Evolutionary conservation across 2,329 filamentous ascomycete genomes (phyloP).

Genomic region (Aspergillus carbonarius): DNA sequence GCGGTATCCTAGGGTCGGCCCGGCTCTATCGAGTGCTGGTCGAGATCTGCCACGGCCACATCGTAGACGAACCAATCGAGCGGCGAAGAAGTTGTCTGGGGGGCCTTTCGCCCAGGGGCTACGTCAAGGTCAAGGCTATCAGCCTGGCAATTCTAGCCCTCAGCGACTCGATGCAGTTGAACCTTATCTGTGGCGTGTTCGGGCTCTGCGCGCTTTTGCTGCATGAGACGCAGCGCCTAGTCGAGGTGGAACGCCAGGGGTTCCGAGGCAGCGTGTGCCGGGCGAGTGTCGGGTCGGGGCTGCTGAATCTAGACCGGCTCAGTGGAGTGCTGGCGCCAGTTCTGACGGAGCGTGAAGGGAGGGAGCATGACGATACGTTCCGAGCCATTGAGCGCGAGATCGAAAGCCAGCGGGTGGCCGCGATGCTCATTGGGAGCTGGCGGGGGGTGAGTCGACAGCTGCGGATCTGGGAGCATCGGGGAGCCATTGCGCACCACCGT

Average conservation of each 20-base stretch:
- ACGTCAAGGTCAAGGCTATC: conserved; percentile 33
- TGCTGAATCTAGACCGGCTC: conserved; percentile 29
- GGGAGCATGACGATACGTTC: conserved; percentile 13
- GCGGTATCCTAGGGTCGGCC: conserved; percentile 39
- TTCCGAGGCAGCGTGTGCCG: conserved; percentile 18
- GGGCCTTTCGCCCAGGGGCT: conserved; percentile 19
- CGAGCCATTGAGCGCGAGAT: conserved; percentile 25
- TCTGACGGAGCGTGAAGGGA: conserved; percentile 22
- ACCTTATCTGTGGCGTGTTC: conserved; percentile 43
- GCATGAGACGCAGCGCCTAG: conserved; percentile 26
- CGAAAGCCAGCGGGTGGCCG: conserved; percentile 30
- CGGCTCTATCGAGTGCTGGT: conserved; percentile 34
- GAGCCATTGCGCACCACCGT: not conserved
- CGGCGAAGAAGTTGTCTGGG: conserved; percentile 22
- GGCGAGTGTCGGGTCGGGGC: conserved; percentile 21
- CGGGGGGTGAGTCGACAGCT: conserved; percentile 35
- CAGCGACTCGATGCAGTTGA: conserved; percentile 39
- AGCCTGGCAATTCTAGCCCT: conserved; percentile 39
- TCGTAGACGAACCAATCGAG: conserved; percentile 14
- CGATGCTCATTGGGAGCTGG: conserved; percentile 39
- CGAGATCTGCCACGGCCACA: conserved; percentile 27
- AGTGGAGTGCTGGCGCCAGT: conserved; percentile 35
- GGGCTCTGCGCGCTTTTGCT: conserved; percentile 36
- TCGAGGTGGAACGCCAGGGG: conserved; percentile 19
- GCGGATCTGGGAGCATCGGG: conserved; percentile 26